phyloP scores from a whole-genome alignment of 2,329 filamentous ascomycete genomes.

The Pseudogymnoascus sp. region DNA sequence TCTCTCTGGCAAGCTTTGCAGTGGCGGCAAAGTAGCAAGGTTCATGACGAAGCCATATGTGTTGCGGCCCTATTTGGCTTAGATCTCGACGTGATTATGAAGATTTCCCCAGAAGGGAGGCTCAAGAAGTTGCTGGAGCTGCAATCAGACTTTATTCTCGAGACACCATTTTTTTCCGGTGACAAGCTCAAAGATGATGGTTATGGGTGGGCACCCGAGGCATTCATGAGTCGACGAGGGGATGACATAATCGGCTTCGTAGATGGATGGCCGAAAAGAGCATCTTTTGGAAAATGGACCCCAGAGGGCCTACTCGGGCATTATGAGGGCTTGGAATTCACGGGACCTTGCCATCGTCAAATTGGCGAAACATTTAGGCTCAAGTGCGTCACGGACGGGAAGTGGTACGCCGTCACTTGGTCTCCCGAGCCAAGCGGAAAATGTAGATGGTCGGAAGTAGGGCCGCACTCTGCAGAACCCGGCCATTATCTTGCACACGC shows the following conservation, averaged over 20 bases:
- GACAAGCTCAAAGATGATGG: constrained; percentile 6
- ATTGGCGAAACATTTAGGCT: too few species aligned
- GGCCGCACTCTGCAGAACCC: too few species aligned
- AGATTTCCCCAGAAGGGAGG: background rate
- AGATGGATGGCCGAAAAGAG: background rate
- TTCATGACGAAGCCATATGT: background rate
- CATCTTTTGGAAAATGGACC: background rate
- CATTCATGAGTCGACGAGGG: background rate
- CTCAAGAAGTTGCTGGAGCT: background rate
- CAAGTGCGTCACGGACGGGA: too few species aligned
- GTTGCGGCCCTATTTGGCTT: background rate
- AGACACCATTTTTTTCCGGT: constrained; percentile 11
- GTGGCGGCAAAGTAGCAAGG: background rate
- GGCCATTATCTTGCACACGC: too few species aligned
- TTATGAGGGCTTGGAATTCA: background rate
- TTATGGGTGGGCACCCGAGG: constrained; percentile 12
- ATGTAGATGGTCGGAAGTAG: too few species aligned
- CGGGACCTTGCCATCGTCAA: too few species aligned
- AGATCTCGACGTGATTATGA: background rate
- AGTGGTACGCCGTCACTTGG: too few species aligned
- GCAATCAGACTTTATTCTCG: constrained; percentile 2
- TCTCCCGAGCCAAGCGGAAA: too few species aligned
- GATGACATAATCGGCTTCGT: background rate
- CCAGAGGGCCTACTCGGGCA: background rate
- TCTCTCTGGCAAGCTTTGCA: background rate